Conservation (phyloP, 108 stramenopile species). For the Mediolabrus comicus region DNA sequence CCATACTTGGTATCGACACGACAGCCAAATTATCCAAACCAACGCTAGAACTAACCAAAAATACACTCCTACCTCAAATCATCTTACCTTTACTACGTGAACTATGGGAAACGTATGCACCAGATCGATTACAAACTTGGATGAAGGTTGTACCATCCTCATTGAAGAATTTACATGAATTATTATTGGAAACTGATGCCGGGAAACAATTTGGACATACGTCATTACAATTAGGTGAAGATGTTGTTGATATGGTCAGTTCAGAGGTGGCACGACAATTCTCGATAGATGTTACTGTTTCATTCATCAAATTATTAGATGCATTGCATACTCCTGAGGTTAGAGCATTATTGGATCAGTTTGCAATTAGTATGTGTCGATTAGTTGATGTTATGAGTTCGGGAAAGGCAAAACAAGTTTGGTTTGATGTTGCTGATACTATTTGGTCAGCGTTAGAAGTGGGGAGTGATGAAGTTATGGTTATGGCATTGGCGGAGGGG, state of each 20-base stretch:
- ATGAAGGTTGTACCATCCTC: constrained; percentile 34
- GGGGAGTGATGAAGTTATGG: constrained; percentile 58
- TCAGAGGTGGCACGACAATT: constrained; percentile 59
- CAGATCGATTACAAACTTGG: constrained; percentile 38
- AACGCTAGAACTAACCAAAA: constrained; percentile 20
- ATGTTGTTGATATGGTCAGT: constrained; percentile 48
- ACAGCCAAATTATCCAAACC: constrained; percentile 42
- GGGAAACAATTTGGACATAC: constrained; percentile 23
- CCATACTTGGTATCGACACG: constrained; percentile 36
- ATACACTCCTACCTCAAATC: constrained; percentile 29
- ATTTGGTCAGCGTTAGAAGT: constrained; percentile 59
- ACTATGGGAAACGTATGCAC: constrained; percentile 33
- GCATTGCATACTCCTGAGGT: constrained; percentile 77
- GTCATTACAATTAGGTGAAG: constrained; percentile 27
- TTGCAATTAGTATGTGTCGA: constrained; percentile 54
- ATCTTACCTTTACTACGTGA: constrained; percentile 24
- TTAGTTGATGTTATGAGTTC: constrained; percentile 57
- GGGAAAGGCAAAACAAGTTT: constrained; percentile 62
- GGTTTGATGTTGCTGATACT: constrained; percentile 52
- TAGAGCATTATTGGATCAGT: constrained; percentile 55
- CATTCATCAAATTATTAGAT: constrained; percentile 58
- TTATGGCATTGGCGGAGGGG: constrained; percentile 74
- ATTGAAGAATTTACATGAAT: constrained; percentile 14
- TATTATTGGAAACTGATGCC: constrained; percentile 35
- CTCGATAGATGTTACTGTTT: constrained; percentile 64